Percentiles rank a stretch among this genome's conserved stretches.
phyloP scores from a whole-genome alignment of 1,139 yeast species.

The Protomyces inundatus region DNA sequence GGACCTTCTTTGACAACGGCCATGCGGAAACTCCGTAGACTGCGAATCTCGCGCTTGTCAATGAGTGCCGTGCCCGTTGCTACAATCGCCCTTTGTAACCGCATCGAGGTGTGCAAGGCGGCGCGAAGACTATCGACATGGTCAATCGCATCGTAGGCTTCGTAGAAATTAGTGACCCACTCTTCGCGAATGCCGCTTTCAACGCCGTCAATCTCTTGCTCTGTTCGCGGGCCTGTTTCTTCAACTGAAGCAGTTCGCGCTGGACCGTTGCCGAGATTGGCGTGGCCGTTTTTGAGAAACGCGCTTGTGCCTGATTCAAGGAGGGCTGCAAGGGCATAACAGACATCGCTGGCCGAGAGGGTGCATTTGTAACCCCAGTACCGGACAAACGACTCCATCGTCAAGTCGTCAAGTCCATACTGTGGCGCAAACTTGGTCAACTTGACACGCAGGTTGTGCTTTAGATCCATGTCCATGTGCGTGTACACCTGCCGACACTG shows the following conservation, averaged over 20 bases:
- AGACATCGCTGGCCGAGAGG: conserved; percentile 88
- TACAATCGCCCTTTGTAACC: conserved; percentile 77
- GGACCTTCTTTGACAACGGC: conserved; percentile 90
- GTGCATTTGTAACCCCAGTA: conserved; percentile 83
- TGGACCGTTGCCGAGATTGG: conserved; percentile 28
- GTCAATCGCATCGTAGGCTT: conserved; percentile 87
- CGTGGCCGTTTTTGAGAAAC: conserved; percentile 21
- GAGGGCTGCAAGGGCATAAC: conserved; percentile 78
- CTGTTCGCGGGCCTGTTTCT: conserved; percentile 17
- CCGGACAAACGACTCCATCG: conserved; percentile 79
- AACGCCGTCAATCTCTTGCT: conserved; percentile 30
- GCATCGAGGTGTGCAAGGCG: conserved; percentile 76
- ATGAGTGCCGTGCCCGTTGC: conserved; percentile 82
- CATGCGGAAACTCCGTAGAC: conserved; percentile 71
- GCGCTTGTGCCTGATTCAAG: conserved; percentile 49
- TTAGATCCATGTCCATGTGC: conserved; percentile 76
- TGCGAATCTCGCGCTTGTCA: conserved; percentile 74
- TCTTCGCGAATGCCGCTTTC: conserved; percentile 47
- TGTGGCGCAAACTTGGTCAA: conserved; percentile 65
- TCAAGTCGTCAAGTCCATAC: conserved; percentile 77
- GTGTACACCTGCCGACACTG: conserved; percentile 91
- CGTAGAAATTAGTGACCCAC: conserved; percentile 91
- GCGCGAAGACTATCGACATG: conserved; percentile 57
- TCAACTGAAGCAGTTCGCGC: not conserved
- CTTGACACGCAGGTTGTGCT: conserved; percentile 63